Base-by-base conservation (phyloP, 768 basidiomycete genomes). In the Russula abietina region DNA sequence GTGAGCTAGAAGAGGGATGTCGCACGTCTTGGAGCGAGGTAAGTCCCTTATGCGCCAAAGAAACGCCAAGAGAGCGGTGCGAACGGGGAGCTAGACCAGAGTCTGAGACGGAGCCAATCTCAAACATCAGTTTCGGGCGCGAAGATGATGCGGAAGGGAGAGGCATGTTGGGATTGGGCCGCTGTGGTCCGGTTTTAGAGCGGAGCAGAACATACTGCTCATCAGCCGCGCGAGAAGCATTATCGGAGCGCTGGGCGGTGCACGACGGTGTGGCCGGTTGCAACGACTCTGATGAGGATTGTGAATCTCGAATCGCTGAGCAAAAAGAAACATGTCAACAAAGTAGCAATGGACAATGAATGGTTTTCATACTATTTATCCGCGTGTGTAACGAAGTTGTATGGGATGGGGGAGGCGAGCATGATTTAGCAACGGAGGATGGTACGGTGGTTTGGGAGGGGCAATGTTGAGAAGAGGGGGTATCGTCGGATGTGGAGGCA, bases 61-160 rank as follows among this genome's bases (percentile, higher is more conserved):
- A 41, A 26, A 55, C 24, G 46, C 52, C 46, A 19, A 43, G 51
- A 56, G 38, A 36, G 49, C 12, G 43, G 33, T 33, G 53, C 14
- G 55, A 33, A 32, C 54, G 62, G 4, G n/a, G 19, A 38, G 39
- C 12, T 14, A 65, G 2, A 24, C 63, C 63, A 8, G 62, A 59
- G 59, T 66, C 65, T 9, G 65, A 66, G 32, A 66, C 36, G 48
- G 63, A 64, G 33, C 63, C 63, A 8, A 26, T 11, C 48, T 64
- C 53, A n/a, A 64, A 17, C 33, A 26, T 19, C 4, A n/a, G 16
- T 59, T 59, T 60, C 22, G 54, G 32, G 19, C 33, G 49, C 48
- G 48, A 30, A 14, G 53, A 33, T 3, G 39, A 55, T 14, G 58
- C 8, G 38, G 62, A 49, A 38, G 53, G 32, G 36, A 50, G 49